Evolutionary conservation across 495 filamentous ascomycete genomes (phyloP).

Genomic region (Articulospora tetracladia): DNA sequence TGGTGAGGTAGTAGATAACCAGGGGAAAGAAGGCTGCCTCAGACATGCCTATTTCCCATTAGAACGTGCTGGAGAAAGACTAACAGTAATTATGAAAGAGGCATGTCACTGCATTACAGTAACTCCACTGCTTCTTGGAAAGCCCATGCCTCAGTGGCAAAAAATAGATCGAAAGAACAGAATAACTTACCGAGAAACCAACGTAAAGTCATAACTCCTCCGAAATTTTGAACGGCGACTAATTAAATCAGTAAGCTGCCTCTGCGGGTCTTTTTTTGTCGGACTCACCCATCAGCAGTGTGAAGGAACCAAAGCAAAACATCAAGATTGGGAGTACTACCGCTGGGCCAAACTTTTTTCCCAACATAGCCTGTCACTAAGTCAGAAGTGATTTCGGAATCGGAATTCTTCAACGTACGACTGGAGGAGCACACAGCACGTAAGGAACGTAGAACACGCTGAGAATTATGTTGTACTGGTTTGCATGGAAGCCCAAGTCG

Average conservation of each 20-base stretch:
- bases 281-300: neutral
- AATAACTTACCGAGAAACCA: slow-evolving; percentile 11
- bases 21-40: slow-evolving; percentile 76
- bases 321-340: slow-evolving; percentile 65
- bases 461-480: slow-evolving; percentile 69
- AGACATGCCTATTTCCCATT: slow-evolving; percentile 64
- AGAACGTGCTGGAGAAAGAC: neutral
- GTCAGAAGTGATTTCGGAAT: neutral
- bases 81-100: too few relatives aligned
- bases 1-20: slow-evolving; percentile 51
- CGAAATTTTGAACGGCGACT: slow-evolving; percentile 52
- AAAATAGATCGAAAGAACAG: too few relatives aligned
- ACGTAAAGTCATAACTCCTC: slow-evolving; percentile 62
- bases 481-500: slow-evolving; percentile 53
- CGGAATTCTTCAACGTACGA: slow-evolving; percentile 21
- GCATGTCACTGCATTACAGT: neutral
- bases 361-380: slow-evolving; percentile 58
- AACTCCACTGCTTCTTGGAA: too few relatives aligned
- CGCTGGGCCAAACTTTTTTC: slow-evolving; percentile 62
- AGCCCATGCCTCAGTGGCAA: too few relatives aligned
- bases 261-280: too few relatives aligned
- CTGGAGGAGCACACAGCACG: slow-evolving; percentile 37
- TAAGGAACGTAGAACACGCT: slow-evolving; percentile 79
- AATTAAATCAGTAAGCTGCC: neutral
- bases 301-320: slow-evolving; percentile 36